Evolutionary conservation across 1,139 yeast species (phyloP).

Genomic region (Yamadazyma membranifaciens): DNA sequence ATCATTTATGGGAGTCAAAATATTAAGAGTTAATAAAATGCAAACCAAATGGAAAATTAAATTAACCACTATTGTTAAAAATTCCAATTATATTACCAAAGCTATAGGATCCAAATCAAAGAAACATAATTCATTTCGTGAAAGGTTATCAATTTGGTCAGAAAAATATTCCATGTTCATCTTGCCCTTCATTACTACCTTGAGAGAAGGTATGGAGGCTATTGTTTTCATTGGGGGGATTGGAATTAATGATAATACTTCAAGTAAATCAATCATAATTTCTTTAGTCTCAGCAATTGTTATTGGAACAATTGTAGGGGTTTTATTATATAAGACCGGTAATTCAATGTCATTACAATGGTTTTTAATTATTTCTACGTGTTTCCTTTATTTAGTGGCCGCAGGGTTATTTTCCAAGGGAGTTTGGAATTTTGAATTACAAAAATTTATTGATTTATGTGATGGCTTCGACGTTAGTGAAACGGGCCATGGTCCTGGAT

Average conservation of each 20-base stretch:
- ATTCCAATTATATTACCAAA: constrained; percentile 19
- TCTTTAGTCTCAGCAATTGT: constrained; percentile 30
- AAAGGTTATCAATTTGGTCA: constrained; percentile 19
- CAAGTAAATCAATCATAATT: constrained; percentile 30
- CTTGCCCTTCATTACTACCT: constrained; percentile 44
- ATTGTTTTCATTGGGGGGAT: constrained; percentile 49
- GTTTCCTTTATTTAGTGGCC: constrained; percentile 43
- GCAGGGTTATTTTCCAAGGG: constrained; percentile 49
- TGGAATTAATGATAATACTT: constrained; percentile 43
- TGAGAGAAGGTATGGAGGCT: constrained; percentile 50
- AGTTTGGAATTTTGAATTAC: constrained; percentile 46
- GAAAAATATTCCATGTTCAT: constrained; percentile 42
- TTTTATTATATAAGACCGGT: constrained; percentile 40
- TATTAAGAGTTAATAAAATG: constrained; percentile 50
- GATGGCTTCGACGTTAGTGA: constrained; percentile 48
- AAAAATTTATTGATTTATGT: constrained; percentile 37
- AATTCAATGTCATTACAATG: constrained; percentile 41
- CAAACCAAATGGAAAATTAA: constrained; percentile 84
- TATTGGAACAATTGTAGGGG: constrained; percentile 35
- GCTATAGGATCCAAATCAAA: constrained; percentile 13
- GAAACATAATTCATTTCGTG: constrained; percentile 7
- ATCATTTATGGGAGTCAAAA: constrained; percentile 45
- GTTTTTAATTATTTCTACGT: constrained; percentile 40
- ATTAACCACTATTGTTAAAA: constrained; percentile 30
- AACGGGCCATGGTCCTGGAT: constrained; percentile 49